Conservation (phyloP, 495 filamentous ascomycete species). For the Annulohypoxylon moriforme region DNA sequence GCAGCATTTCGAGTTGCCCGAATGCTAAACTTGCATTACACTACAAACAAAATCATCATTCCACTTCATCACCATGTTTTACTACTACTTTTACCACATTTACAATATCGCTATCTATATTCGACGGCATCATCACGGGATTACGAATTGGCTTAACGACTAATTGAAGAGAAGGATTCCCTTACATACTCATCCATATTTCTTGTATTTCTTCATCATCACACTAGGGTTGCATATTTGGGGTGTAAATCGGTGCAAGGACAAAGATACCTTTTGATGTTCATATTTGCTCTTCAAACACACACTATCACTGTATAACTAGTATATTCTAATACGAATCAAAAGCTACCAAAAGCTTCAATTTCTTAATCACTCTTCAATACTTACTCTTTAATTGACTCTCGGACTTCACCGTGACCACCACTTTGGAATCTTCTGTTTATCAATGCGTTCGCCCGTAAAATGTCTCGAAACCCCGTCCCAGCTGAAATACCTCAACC, state of each 20-base stretch:
- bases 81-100: slow-evolving; percentile 7
- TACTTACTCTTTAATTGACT: neutral
- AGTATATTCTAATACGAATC: slow-evolving; percentile 15
- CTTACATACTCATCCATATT: slow-evolving; percentile 15
- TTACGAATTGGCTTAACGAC: neutral
- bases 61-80: neutral
- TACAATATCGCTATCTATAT: neutral
- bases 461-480: neutral
- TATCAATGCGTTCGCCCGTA: neutral
- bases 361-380: neutral
- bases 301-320: slow-evolving; percentile 14
- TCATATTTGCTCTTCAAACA: slow-evolving; percentile 11
- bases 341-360: slow-evolving; percentile 1
- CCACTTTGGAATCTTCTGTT: neutral
- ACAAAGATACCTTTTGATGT: slow-evolving; percentile 43
- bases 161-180: slow-evolving; percentile 11
- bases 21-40: slow-evolving; percentile 10
- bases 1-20: slow-evolving; percentile 46
- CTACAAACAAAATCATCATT: neutral
- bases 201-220: slow-evolving; percentile 34
- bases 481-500: slow-evolving; percentile 3
- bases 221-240: slow-evolving; percentile 36
- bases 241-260: slow-evolving; percentile 38
- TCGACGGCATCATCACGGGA: neutral
- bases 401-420: neutral